These are phyloP conservation scores for Brasenia schreberi DNA, from an alignment of 164 flowering plant species.

Conservation along the genomic window DNA sequence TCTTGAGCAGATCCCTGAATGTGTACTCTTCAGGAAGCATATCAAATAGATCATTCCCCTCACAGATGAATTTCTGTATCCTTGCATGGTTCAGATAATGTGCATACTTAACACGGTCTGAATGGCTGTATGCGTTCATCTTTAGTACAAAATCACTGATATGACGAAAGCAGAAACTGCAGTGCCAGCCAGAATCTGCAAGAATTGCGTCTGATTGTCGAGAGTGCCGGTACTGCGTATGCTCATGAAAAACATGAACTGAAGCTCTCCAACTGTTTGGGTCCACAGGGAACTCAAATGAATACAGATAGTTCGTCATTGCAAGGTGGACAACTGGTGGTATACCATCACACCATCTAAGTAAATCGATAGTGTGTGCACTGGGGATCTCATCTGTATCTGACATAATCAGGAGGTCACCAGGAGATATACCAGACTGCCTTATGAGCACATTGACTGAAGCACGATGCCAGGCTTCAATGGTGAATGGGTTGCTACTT, in stretches of 20 bases:
- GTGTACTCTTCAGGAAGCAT: conserved; percentile 59
- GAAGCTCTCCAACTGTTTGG: conserved; percentile 88
- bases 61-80: conserved; percentile 65
- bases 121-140: conserved; percentile 96
- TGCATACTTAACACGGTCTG: conserved; percentile 68
- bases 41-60: conserved; percentile 41
- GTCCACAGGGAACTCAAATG: conserved; percentile 75
- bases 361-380: conserved; percentile 68
- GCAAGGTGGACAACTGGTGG: conserved; percentile 67
- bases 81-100: conserved; percentile 52
- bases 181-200: conserved; percentile 87
- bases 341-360: conserved; percentile 78
- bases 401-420: too few species aligned
- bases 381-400: conserved; percentile 94
- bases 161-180: conserved; percentile 63
- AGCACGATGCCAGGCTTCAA: conserved; percentile 78
- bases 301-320: conserved; percentile 68
- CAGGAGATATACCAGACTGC: conserved; percentile 76
- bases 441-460: conserved; percentile 68
- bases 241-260: conserved; percentile 67
- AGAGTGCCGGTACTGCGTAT: conserved; percentile 75
- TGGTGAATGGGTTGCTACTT: conserved; percentile 79
- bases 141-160: conserved; percentile 72
- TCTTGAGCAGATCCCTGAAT: conserved; percentile 45
- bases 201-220: conserved; percentile 64